These are phyloP conservation scores for Ogataea nakhonphanomensis DNA, from an alignment of 805 yeast species.

Conservation along the genomic window DNA sequence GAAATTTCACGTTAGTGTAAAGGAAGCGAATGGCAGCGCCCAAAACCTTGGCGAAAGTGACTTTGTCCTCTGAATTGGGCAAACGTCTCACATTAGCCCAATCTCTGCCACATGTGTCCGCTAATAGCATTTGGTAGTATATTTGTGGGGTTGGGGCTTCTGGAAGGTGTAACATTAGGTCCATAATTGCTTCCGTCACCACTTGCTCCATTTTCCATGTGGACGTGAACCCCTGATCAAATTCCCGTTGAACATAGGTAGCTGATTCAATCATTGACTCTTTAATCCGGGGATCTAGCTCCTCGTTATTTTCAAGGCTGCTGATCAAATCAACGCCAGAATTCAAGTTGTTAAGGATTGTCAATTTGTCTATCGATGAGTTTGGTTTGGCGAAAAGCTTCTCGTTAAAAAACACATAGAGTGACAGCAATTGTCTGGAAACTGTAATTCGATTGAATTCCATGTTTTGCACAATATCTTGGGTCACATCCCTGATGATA, in stretches of 20 bases:
- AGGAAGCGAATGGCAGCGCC: conserved; percentile 88
- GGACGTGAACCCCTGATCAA: conserved; percentile 40
- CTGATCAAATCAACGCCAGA: conserved; percentile 37
- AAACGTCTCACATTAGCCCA: conserved; percentile 42
- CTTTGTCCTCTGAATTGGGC: conserved; percentile 25
- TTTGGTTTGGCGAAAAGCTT: conserved; percentile 71
- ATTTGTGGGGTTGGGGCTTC: conserved; percentile 60
- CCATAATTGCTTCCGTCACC: conserved; percentile 76
- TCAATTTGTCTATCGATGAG: conserved; percentile 68
- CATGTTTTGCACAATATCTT: conserved; percentile 72
- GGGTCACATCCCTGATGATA: conserved; percentile 68
- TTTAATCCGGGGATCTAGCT: conserved; percentile 26
- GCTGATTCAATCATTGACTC: conserved; percentile 30
- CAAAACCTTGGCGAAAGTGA: conserved; percentile 84
- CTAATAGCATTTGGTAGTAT: conserved; percentile 79
- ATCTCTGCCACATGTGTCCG: conserved; percentile 82
- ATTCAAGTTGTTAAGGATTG: conserved; percentile 35
- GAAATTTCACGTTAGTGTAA: conserved; percentile 58
- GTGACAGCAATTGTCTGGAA: conserved; percentile 72
- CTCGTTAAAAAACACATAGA: conserved; percentile 68
- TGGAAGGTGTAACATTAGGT: conserved; percentile 76
- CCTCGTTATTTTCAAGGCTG: conserved; percentile 27
- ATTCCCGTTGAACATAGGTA: conserved; percentile 38
- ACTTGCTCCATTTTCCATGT: conserved; percentile 93
- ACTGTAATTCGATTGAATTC: conserved; percentile 89